A percentile compares a stretch with the other conserved stretches of the same genome.
phyloP scores from a whole-genome alignment of 2,329 filamentous ascomycete genomes.

The Sarocladiaceae sp. region DNA sequence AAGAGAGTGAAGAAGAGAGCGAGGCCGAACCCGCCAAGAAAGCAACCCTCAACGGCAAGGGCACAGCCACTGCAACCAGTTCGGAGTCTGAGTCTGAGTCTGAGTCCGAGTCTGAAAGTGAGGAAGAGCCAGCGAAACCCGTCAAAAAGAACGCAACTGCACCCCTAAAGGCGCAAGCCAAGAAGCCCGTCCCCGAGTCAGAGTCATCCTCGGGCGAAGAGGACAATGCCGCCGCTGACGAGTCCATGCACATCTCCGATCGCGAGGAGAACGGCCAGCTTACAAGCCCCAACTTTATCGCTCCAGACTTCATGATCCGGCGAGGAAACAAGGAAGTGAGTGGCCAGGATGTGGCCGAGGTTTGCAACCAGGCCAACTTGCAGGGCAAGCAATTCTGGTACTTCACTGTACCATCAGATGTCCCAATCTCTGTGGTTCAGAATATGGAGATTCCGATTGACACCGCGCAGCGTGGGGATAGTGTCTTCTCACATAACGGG shows the following conservation, averaged over 20 bases:
- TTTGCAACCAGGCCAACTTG: conserved; percentile 53
- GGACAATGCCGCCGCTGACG: conserved; percentile 22
- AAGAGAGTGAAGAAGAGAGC: conserved; percentile 7
- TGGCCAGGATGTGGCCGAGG: conserved; percentile 40
- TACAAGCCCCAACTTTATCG: conserved; percentile 39
- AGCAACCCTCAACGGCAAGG: conserved; percentile 5
- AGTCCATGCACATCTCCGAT: conserved; percentile 33
- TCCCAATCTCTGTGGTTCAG: conserved; percentile 62
- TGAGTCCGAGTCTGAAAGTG: conserved; percentile 3
- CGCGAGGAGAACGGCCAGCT: conserved; percentile 23
- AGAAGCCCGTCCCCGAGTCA: conserved; percentile 6
- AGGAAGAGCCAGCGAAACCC: conserved; percentile 11
- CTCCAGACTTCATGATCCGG: conserved; percentile 48
- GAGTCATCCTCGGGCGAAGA: conserved; percentile 13
- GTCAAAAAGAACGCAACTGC: conserved; percentile 11
- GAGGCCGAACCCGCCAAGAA: neutral
- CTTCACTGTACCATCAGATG: conserved; percentile 64
- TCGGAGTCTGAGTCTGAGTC: neutral
- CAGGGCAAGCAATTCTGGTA: conserved; percentile 75
- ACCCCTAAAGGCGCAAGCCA: conserved; percentile 8
- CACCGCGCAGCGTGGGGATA: conserved; percentile 42
- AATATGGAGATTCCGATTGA: conserved; percentile 56
- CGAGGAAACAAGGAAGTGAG: conserved; percentile 34
- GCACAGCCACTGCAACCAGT: neutral
- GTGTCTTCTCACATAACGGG: conserved; percentile 57